Evolutionary conservation across 768 basidiomycete genomes (phyloP), one percentile per base, ranked within the genome.

Genomic region (Suillus brevipes): DNA sequence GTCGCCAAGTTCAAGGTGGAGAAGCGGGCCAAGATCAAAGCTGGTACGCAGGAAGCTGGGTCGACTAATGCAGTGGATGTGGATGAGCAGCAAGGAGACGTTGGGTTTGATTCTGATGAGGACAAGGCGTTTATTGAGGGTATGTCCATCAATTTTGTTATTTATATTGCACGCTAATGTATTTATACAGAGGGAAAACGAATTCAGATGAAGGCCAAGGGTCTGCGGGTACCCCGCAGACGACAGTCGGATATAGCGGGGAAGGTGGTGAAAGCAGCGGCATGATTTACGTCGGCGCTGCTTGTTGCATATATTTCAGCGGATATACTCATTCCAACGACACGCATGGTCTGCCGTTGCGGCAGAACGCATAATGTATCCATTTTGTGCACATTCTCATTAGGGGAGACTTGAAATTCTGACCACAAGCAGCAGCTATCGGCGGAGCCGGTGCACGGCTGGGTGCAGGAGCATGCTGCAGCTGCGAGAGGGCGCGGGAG

Each of bases 1-100:
- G 96, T 99, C 63, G 97, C 97, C 65, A 99, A 99, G 78, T 94
- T 99, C 85, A 96, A 92, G 78, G 89, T 99, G n/a, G 90, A 88
- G 74, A 92, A 87, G 78, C 84, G 89, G 65, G 74, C 79, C 57
- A 95, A 91, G 79, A 72, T 64, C 42, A 72, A 71, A 62, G 67
- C 61, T 6, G 76, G 70, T 45, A 72, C 77, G 16, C 78, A 72
- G 58, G 73, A 59, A n/a, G 64, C 20, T 3, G 64, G 63, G 34
- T 73, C 71, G 38, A 64, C 49, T 45, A 68, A 76, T 52, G 74
- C 69, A 16, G 73, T 79, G 42, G 53, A 67, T 63, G 76, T 65
- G 55, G 49, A 43, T 13, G 42, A 60, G 1, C 63, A 58, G 36
- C 70, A 65, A 16, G 73, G 75, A 65, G 75, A 77, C n/a, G 71